Base-by-base conservation (phyloP, 192 early-diverging fungal species). In the Linderina pennispora region DNA sequence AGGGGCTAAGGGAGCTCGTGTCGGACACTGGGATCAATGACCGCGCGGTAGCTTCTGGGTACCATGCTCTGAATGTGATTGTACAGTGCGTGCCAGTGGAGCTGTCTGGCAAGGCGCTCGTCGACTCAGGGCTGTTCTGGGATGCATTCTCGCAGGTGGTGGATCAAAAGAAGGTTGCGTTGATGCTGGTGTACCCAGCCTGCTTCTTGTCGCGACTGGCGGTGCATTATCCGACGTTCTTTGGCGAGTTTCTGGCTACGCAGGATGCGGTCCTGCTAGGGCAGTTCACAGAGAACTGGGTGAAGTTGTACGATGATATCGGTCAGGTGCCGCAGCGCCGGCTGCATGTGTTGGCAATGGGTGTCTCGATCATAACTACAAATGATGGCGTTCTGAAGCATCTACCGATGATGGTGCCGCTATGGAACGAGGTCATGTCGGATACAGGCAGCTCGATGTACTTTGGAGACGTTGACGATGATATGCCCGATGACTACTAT, bases 401-500 rank as follows among this genome's bases (percentile, higher is more conserved):
- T 10, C 23, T 70, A 22, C 59, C 59, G 14, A 25, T 46, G 32
- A 62, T 62, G 59, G 59, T 70, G n/a, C 66, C 66, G 1, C 39
- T 70, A 13, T 70, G 66, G 66, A 70, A 57, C 48, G 66, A 58
- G 3, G 50, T 70, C 4, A 58, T 70, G 21, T 58, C 59, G 1
- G 50, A 58, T 24, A 70, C 59, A 0, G 66, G 58, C n/a, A 40
- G 46, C 15, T 70, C 66, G 1, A 38, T 53, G 11, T 50, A 58
- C 32, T 50, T 50, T 43, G 11, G 36, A 1, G 62, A 50, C n/a
- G 43, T 40, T 3, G 66, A 62, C 31, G 45, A 54, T 24, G 57
- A 55, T 18, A 24, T 40, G 20, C 35, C 36, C 16, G 45, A 40
- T 9, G 52, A 18, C 0, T 42, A 17, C 14, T 47, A 38, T 25